Evolutionary conservation across 2,329 filamentous ascomycete species (phyloP).

Genomic region (Xylariaceae sp.): DNA sequence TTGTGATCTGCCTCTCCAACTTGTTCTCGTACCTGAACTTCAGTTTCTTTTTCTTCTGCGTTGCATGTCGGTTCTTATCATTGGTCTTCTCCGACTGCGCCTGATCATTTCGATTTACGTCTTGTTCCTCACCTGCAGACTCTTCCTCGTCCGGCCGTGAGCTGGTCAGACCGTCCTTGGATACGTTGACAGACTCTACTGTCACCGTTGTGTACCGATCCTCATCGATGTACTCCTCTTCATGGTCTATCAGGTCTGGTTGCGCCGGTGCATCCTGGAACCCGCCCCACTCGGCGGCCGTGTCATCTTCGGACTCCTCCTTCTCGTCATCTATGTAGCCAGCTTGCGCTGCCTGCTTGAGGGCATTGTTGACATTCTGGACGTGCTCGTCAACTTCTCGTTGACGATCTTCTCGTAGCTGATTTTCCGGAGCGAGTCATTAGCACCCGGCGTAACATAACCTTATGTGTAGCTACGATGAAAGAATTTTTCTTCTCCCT

Average conservation of each 20-base stretch:
- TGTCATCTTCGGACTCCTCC: constrained; percentile 26
- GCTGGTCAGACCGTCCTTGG: constrained; percentile 61
- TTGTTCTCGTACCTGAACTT: constrained; percentile 94
- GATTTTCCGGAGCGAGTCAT: neutral
- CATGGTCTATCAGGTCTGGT: constrained; percentile 57
- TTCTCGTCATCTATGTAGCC: constrained; percentile 37
- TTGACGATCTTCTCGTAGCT: constrained; percentile 81
- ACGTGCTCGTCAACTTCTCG: constrained; percentile 79
- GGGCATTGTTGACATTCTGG: constrained; percentile 63
- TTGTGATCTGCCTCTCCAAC: constrained; percentile 68
- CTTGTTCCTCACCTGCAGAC: constrained; percentile 33
- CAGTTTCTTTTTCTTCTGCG: constrained; percentile 71
- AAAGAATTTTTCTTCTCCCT: no score
- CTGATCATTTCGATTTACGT: constrained; percentile 18
- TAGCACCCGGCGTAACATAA: neutral
- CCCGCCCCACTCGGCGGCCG: constrained; percentile 55
- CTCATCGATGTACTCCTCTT: constrained; percentile 94
- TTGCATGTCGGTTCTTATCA: constrained; percentile 38
- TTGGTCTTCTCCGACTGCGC: constrained; percentile 2
- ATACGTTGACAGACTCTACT: constrained; percentile 79
- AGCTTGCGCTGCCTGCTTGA: constrained; percentile 55
- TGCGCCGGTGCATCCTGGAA: constrained; percentile 48
- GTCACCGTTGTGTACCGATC: constrained; percentile 94
- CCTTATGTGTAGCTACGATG: neutral
- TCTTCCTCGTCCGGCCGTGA: constrained; percentile 42